These are phyloP conservation scores for Rubia yunnanensis DNA, from an alignment of 257 asterid species.

Conservation along the genomic window DNA sequence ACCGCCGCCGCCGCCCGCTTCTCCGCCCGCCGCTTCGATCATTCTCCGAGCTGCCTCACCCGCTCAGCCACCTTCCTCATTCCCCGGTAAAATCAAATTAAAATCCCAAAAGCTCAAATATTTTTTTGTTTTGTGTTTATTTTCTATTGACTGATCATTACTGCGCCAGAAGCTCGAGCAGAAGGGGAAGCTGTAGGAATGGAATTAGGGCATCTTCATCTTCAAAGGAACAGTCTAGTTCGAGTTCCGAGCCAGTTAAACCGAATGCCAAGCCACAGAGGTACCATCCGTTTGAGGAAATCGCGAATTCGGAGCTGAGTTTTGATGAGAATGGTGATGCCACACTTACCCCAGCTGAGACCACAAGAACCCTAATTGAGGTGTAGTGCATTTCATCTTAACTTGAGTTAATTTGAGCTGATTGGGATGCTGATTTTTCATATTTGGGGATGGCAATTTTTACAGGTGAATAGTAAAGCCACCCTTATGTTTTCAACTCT, in stretches of 20 bases:
- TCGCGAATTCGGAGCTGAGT: slow-evolving; percentile 46
- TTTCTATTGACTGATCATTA: slow-evolving; percentile 14
- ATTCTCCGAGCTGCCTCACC: slow-evolving; percentile 32
- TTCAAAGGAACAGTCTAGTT: slow-evolving; percentile 38
- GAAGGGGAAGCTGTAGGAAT: slow-evolving; percentile 21
- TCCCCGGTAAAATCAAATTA: slow-evolving; percentile 30
- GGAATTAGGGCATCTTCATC: slow-evolving; percentile 60
- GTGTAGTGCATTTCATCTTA: slow-evolving; percentile 16
- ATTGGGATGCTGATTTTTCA: slow-evolving; percentile 1
- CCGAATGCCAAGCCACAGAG: slow-evolving; percentile 86
- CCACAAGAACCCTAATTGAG: slow-evolving; percentile 75
- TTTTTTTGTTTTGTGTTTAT: background rate
- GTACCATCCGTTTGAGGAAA: slow-evolving; percentile 93
- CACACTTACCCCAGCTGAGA: slow-evolving; percentile 70
- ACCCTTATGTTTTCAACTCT: slow-evolving; percentile 81
- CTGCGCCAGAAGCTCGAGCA: slow-evolving; percentile 24
- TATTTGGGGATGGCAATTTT: slow-evolving; percentile 11
- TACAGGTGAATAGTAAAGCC: slow-evolving; percentile 85
- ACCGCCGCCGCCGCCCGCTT: slow-evolving; percentile 45
- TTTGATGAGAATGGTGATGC: slow-evolving; percentile 41
- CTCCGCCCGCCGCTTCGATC: slow-evolving; percentile 39
- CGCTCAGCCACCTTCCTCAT: slow-evolving; percentile 37
- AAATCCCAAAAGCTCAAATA: background rate
- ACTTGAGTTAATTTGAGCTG: background rate
- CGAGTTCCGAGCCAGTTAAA: slow-evolving; percentile 64